phyloP scores from a whole-genome alignment of 225 moss, liverwort and hornwort species.

The Bryum argenteum region DNA sequence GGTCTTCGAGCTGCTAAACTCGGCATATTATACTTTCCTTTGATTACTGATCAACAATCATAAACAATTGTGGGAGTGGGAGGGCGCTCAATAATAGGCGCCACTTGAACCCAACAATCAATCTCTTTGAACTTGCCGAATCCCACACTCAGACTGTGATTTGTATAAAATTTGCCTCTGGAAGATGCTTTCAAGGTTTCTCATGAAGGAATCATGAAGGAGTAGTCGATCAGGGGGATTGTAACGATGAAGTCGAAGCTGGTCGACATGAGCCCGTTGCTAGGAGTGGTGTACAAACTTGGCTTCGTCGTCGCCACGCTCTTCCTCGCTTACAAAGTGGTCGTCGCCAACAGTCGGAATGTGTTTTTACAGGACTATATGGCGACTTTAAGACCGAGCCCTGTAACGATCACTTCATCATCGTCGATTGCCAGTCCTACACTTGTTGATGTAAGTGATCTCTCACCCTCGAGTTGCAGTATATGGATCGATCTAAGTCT shows the following conservation, averaged over 20 bases:
- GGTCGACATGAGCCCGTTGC: conserved; percentile 15
- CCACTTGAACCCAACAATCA: no score
- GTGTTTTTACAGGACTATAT: conserved; percentile 52
- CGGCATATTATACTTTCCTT: no score
- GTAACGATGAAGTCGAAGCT: conserved; percentile 32
- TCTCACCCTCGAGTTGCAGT: no score
- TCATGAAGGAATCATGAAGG: not conserved
- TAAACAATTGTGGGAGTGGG: no score
- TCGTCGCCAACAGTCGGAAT: conserved; percentile 32
- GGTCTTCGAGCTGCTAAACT: no score
- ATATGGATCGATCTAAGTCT: no score
- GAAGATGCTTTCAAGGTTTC: no score
- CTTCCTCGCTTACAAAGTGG: conserved; percentile 50
- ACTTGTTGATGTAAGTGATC: not conserved
- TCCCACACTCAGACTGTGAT: no score
- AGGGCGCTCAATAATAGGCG: no score
- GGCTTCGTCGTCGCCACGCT: conserved; percentile 32
- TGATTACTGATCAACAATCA: no score
- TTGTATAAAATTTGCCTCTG: no score
- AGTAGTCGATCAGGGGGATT: conserved; percentile 1
- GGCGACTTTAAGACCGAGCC: conserved; percentile 39
- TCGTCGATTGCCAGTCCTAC: conserved; percentile 16
- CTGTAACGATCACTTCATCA: conserved; percentile 18
- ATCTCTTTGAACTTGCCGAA: no score
- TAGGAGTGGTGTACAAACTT: conserved; percentile 29